phyloP scores from a whole-genome alignment of 306 rosid genomes.

The Vachellia pachyceras region DNA sequence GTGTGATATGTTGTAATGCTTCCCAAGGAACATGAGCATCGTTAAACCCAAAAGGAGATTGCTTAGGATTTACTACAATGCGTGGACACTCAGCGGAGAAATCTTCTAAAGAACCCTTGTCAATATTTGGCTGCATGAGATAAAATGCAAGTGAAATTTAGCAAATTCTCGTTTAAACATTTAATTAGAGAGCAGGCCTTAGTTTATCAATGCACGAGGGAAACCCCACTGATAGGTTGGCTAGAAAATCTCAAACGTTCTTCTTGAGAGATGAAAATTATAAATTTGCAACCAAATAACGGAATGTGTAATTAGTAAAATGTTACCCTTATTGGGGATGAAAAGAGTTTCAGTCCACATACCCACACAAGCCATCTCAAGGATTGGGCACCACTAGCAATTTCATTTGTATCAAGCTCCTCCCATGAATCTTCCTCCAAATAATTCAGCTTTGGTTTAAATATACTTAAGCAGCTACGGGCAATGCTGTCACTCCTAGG shows the following conservation, averaged over 20 bases:
- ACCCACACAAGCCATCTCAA: slow-evolving; percentile 95
- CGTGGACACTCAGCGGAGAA: slow-evolving; percentile 80
- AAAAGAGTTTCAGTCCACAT: slow-evolving; percentile 41
- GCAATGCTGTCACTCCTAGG: slow-evolving; percentile 75
- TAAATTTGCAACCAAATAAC: neutral
- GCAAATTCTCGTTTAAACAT: neutral
- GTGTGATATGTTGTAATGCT: slow-evolving; percentile 61
- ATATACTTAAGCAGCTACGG: slow-evolving; percentile 78
- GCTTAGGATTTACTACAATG: slow-evolving; percentile 73
- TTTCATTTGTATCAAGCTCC: slow-evolving; percentile 74
- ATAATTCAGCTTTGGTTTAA: slow-evolving; percentile 75
- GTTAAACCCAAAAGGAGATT: slow-evolving; percentile 67
- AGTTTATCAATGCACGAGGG: neutral
- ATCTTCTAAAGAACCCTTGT: slow-evolving; percentile 65
- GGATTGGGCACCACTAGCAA: slow-evolving; percentile 70
- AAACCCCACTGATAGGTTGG: neutral
- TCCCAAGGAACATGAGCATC: slow-evolving; percentile 71
- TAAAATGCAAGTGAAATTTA: neutral
- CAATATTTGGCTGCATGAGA: slow-evolving; percentile 74
- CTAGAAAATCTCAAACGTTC: neutral
- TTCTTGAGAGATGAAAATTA: neutral
- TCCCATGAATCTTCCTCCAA: slow-evolving; percentile 94
- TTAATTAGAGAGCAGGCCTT: neutral
- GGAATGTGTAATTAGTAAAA: slow-evolving; percentile 12
- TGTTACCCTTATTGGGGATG: slow-evolving; percentile 15